Evolutionary conservation across 306 rosid species (phyloP), one percentile per base, ranked within the genome.

Genomic region (Vicia sativa): DNA sequence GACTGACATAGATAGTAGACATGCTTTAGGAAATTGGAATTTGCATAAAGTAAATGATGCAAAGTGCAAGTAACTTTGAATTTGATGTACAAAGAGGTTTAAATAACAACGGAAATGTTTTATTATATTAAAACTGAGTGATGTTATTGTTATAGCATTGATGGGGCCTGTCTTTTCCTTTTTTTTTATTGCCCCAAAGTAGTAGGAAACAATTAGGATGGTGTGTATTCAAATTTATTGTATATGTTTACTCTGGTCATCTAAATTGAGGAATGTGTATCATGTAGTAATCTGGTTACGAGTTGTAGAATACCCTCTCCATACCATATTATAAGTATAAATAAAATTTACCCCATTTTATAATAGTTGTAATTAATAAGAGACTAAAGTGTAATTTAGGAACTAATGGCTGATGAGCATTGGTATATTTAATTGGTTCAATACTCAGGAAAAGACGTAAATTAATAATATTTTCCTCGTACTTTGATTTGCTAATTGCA

Each of bases 401-500:
- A 10, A 13, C 5, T 13, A 55, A 60, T 44, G 71, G 49, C 25
- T 42, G 52, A 42, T 25, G 50, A 76, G 5, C 72, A 53, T 70
- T 65, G 43, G 10, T 19, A 12, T 56, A 13, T 67, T 65, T 38
- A 44, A 62, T 68, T 68, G 46, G 11, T 23, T 8, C 65, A 28
- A 4, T 44, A 72, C 31, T 57, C 41, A 3, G 19, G 19, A n/a
- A 29, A 37, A 39, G 48, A 0, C 39, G 21, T 45, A 18, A 41
- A 45, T 11, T 13, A 26, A 21, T 54, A 26, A 49, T 62, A 43
- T 15, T 65, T 66, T 64, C 61, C 67, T 64, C 31, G 68, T 13
- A 56, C 43, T 69, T 68, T 9, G 77, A 11, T 68, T 72, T 85
- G 60, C 48, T 73, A 34, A 54, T 77, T 67, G 79, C 85, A 87